phyloP scores from a whole-genome alignment of 176 grass and related monocot species.

The Pontederia paniculata region DNA sequence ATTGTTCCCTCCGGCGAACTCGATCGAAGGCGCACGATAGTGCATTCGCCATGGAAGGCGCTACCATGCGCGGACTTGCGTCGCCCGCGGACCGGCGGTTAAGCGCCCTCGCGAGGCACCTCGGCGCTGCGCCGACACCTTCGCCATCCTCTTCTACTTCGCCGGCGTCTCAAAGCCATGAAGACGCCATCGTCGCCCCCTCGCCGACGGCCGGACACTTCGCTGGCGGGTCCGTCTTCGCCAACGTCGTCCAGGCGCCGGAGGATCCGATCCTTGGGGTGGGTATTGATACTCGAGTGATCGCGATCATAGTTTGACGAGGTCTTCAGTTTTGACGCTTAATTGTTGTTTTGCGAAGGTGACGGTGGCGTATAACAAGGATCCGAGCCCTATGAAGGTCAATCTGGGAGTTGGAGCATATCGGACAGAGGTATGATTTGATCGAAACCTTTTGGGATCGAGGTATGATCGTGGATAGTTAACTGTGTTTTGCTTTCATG shows the following conservation, averaged over 20 bases:
- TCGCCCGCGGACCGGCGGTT: constrained; percentile 48
- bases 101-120: constrained; percentile 68
- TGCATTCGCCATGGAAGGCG: constrained; percentile 19
- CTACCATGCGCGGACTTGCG: constrained; percentile 26
- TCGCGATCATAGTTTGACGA: not conserved
- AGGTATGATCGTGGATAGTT: too few species aligned
- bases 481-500: too few species aligned
- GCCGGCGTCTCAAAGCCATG: constrained; percentile 2
- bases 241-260: constrained; percentile 56
- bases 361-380: constrained; percentile 96
- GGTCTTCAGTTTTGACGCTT: not conserved
- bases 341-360: too few species aligned
- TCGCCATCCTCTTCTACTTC: constrained; percentile 10
- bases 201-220: constrained; percentile 33
- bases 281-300: not conserved
- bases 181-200: not conserved
- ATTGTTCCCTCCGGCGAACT: not conserved
- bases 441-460: not conserved
- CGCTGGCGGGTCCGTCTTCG: constrained; percentile 53
- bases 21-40: constrained; percentile 17
- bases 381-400: constrained; percentile 78
- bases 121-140: constrained; percentile 29
- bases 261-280: constrained; percentile 98
- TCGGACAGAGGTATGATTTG: constrained; percentile 70
- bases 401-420: constrained; percentile 97